Evolutionary conservation across 1,284 basidiomycete genomes (phyloP), one percentile per base, ranked within the genome.

Genomic region (Acaromyces ingoldii): DNA sequence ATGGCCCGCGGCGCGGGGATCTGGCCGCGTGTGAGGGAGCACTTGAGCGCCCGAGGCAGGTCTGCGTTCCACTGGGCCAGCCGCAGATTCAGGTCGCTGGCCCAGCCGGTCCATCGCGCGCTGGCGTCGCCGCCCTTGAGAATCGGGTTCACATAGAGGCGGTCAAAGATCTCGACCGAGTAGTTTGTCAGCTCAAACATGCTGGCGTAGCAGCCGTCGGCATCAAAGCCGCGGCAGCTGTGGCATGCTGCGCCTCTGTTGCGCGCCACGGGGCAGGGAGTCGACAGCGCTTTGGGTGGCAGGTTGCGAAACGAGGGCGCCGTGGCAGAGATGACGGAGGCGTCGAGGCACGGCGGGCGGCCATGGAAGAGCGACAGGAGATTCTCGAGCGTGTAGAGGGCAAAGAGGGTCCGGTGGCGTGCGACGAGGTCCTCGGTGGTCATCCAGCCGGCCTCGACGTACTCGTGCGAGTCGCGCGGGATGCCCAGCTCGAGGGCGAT

Each of bases 1-100:
- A 75, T 57, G 25, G 42, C 25, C 15, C 19, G n/a, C 13, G 42
- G 42, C 5, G 11, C 19, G 6, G 42, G 42, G 2, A 45, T 31
- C 25, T 28, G 17, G 15, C 42, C 42, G 13, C 42, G 42, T 3
- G 42, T 45, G 24, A 45, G 34, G 22, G 17, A 31, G 15, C 42
- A 45, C 24, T 45, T 45, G 24, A 45, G 42, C 4, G 42, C n/a
- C 17, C 17, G n/a, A 10, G 42, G 42, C 15, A 45, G 42, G 34
- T 45, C 42, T 5, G 42, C 5, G 6, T n/a, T 22, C 42, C 42
- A 45, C 34, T 28, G 17, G 13, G 42, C 42, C 42, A 45, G 17
- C 34, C 26, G 42, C 11, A 45, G 21, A 30, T 45, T 45, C 11
- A 45, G 17, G 15, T 45, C 42, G 15, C 42, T 45, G 15, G 42